Evolutionary conservation across 2,329 filamentous ascomycete species (phyloP), one percentile per base, ranked within the genome.

Genomic region (Amauroascus verrucosus): DNA sequence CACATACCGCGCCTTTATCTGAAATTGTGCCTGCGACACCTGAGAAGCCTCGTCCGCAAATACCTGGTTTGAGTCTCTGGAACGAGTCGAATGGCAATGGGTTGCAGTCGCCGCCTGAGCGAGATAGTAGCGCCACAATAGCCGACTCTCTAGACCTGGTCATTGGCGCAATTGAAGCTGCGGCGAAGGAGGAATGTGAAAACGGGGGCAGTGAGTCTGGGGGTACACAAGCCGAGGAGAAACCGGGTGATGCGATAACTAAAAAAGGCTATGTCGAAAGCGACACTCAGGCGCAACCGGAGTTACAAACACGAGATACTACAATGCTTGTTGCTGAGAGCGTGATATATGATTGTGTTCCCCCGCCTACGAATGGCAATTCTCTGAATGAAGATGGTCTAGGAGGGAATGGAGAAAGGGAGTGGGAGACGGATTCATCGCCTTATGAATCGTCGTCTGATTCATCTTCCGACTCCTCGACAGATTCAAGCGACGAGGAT

Each of bases 391-490:
- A 53, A 33, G 55, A 57, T 20, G 50, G 54, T 16, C 48, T 56
- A 7, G 59, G 59, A 20, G 58, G 59, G 22, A 58, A 60, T 6
- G 63, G 73, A 59, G 72, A 74, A 50, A 83, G 85, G 2, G 90
- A 96, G 67, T 97, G 88, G 87, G 88, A 95, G 64, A 73, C 77
- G 6, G 86, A 91, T 62, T 89, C 85, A 1, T 87, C 84, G 0
- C 85, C 85, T 0, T 85, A 85, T 63, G 81, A 83, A 62, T 86
- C 84, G 5, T 86, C 73, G 11, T 72, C 70, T 22, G 72, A 72
- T 54, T 46, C 51, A 24, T 58, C 57, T 13, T 75, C 77, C 48
- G 77, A 81, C 59, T 78, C 78, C 22, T 78, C 77, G n/a, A 82
- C 81, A 1, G 80, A 83, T 57, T 79, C 77, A n/a, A 79, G 77